These are phyloP conservation scores for Vigna angularis DNA, from an alignment of 306 rosid species.

Conservation along the genomic window DNA sequence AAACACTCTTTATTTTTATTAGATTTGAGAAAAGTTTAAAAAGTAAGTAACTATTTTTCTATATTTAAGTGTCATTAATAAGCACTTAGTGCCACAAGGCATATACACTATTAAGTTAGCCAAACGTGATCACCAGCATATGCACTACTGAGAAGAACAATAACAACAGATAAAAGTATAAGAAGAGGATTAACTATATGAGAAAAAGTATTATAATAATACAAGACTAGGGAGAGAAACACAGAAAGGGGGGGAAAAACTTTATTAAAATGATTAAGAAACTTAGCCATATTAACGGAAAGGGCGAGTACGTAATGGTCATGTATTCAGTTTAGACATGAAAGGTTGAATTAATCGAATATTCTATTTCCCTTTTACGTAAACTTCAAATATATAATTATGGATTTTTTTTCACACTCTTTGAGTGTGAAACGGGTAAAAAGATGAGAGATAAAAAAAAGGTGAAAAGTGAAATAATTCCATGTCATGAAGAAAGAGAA, in stretches of 20 bases:
- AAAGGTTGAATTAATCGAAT: not conserved
- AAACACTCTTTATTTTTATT: too few species aligned
- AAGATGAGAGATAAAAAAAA: not conserved
- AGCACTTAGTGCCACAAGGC: too few species aligned
- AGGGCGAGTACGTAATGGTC: not conserved
- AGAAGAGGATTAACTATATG: not conserved
- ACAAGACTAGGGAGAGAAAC: not conserved
- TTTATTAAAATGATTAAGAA: not conserved
- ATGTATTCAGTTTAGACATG: not conserved
- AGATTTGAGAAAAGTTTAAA: too few species aligned
- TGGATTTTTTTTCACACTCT: not conserved
- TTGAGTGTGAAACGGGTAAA: not conserved
- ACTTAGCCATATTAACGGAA: not conserved
- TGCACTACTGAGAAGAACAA: not conserved
- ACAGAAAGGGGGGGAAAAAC: not conserved
- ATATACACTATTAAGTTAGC: too few species aligned
- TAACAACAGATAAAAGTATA: not conserved
- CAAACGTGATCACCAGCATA: too few species aligned
- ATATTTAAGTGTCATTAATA: too few species aligned
- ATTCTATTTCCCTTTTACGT: not conserved
- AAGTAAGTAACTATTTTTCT: too few species aligned
- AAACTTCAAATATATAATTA: not conserved
- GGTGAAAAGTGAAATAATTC: not conserved
- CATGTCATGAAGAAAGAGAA: not conserved
- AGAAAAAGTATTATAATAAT: not conserved